Conservation (phyloP, 805 yeast genomes). For the Candida namnaoensis region DNA sequence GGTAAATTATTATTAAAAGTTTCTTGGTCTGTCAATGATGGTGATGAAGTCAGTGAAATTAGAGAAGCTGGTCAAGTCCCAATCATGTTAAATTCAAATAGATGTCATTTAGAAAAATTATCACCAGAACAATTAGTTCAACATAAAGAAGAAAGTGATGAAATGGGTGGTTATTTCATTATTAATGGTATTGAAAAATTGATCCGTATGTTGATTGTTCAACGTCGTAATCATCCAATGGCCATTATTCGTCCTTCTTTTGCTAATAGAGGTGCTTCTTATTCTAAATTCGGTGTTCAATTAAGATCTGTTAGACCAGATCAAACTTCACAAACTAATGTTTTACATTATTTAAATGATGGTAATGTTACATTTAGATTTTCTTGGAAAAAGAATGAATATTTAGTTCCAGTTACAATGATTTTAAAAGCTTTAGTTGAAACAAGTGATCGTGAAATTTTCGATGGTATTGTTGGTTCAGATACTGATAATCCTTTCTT, state of each 20-base stretch:
- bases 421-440: constrained; percentile 83
- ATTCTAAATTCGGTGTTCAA: constrained; percentile 87
- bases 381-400: constrained; percentile 96
- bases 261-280: constrained; percentile 86
- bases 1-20: constrained; percentile 73
- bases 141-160: constrained; percentile 86
- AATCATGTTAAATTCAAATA: constrained; percentile 80
- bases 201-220: constrained; percentile 95
- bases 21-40: constrained; percentile 83
- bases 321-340: constrained; percentile 96
- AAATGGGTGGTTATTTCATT: constrained; percentile 92
- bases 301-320: constrained; percentile 92
- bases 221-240: constrained; percentile 97
- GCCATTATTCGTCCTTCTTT: constrained; percentile 94
- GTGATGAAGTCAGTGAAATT: constrained; percentile 68
- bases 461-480: constrained; percentile 91
- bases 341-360: constrained; percentile 89
- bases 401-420: constrained; percentile 88
- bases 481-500: constrained; percentile 84
- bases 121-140: constrained; percentile 77
- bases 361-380: constrained; percentile 96
- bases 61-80: constrained; percentile 92
- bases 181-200: constrained; percentile 90
- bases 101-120: constrained; percentile 83
- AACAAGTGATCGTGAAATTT: constrained; percentile 89